Evolutionary conservation across 805 yeast genomes (phyloP).

Genomic region (Saccharomycopsis guyanensis): DNA sequence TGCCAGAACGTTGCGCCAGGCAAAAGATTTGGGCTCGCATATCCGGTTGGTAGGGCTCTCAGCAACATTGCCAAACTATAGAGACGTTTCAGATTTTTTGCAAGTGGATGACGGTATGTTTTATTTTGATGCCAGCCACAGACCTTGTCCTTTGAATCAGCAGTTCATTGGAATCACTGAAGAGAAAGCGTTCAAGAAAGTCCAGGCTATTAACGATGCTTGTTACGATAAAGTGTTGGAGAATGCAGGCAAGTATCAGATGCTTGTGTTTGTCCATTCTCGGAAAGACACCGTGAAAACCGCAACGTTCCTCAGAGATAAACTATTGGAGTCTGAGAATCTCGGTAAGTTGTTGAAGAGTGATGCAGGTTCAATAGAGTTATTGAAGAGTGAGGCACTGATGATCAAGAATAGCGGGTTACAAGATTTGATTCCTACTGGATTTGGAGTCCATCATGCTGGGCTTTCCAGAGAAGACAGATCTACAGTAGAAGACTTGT

Average conservation of each 20-base stretch:
- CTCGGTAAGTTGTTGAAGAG: constrained; percentile 37
- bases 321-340: constrained; percentile 48
- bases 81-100: constrained; percentile 78
- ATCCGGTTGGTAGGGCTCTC: constrained; percentile 37
- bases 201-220: constrained; percentile 82
- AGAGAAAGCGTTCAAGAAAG: constrained; percentile 65
- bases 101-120: constrained; percentile 62
- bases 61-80: constrained; percentile 19
- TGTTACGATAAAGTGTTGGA: constrained; percentile 77
- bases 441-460: constrained; percentile 90
- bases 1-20: constrained; percentile 54
- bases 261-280: constrained; percentile 88
- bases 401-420: constrained; percentile 45
- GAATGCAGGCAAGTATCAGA: constrained; percentile 58
- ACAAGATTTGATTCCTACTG: constrained; percentile 53
- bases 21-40: constrained; percentile 36
- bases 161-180: constrained; percentile 85
- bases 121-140: constrained; percentile 71
- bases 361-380: constrained; percentile 52
- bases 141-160: constrained; percentile 92
- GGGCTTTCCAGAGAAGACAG: constrained; percentile 72
- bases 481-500: constrained; percentile 71
- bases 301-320: constrained; percentile 64
- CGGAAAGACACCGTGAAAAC: constrained; percentile 85
- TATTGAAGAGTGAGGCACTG: constrained; percentile 57